Percentiles rank a stretch among this genome's conserved stretches.
These are phyloP conservation scores for Fusarium protoensiforme DNA, from an alignment of 2,329 filamentous ascomycete species.

Conservation along the genomic window DNA sequence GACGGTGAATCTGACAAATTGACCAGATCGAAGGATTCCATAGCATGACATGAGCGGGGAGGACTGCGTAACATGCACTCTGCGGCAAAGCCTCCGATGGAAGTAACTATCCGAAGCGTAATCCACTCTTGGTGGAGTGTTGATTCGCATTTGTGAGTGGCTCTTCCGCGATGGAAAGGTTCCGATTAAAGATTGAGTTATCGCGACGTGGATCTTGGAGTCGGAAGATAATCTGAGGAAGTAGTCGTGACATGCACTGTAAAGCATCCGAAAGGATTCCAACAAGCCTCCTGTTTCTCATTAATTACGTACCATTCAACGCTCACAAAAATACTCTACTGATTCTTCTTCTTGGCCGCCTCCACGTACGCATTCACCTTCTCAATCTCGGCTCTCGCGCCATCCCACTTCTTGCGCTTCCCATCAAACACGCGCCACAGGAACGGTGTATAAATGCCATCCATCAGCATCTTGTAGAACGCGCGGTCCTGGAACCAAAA, in stretches of 20 bases:
- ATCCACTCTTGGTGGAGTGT: background rate
- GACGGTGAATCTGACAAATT: constrained; percentile 32
- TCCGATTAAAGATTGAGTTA: background rate
- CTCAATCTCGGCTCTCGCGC: constrained; percentile 51
- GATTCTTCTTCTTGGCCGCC: constrained; percentile 30
- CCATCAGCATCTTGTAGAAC: constrained; percentile 52
- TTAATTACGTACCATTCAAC: background rate
- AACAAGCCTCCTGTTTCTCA: background rate
- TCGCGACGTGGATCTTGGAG: background rate
- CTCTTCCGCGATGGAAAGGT: background rate
- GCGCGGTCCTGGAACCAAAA: constrained; percentile 54
- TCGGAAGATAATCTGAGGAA: background rate
- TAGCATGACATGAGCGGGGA: background rate
- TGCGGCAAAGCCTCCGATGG: background rate
- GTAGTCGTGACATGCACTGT: background rate
- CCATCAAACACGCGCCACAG: constrained; percentile 55
- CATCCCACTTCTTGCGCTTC: constrained; percentile 53
- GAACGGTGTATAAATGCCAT: constrained; percentile 54
- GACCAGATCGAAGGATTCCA: background rate
- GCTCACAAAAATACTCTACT: background rate
- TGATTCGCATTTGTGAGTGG: background rate
- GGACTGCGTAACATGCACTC: background rate
- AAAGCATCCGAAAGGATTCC: background rate
- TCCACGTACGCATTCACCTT: constrained; percentile 40
- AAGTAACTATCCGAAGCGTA: background rate